These are phyloP conservation scores for Glycine soja DNA, from an alignment of 306 rosid species.

Conservation along the genomic window DNA sequence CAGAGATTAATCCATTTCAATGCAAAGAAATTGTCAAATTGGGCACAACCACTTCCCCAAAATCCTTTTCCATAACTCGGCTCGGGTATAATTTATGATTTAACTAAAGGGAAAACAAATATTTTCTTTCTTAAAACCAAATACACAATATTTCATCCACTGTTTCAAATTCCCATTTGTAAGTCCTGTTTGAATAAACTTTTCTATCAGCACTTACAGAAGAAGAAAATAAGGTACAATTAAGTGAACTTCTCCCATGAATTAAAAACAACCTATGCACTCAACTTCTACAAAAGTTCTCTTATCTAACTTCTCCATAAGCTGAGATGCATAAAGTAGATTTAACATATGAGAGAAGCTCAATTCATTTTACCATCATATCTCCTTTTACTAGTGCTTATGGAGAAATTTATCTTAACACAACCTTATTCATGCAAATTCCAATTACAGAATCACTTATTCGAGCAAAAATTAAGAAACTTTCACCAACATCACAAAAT, in stretches of 20 bases:
- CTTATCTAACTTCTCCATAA: not conserved
- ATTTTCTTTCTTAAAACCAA: not conserved
- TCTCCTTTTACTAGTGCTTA: not conserved
- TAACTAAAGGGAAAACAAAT: not conserved
- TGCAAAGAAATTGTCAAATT: not conserved
- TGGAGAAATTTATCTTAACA: not conserved
- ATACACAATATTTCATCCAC: not conserved
- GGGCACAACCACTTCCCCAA: not conserved
- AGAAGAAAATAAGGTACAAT: not conserved
- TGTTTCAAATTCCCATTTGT: not conserved
- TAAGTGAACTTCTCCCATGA: not conserved
- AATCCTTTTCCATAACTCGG: not conserved
- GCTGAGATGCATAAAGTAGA: too few species aligned
- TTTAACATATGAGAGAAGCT: not conserved
- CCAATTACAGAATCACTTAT: not conserved
- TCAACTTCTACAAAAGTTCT: not conserved
- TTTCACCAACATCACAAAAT: conserved; percentile 28
- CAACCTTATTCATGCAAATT: not conserved
- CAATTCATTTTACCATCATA: not conserved
- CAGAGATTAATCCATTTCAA: not conserved
- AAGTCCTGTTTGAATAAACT: not conserved
- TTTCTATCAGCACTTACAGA: too few species aligned
- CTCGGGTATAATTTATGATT: not conserved
- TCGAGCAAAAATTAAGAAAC: not conserved
- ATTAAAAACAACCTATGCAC: not conserved